phyloP scores from a whole-genome alignment of 2,329 filamentous ascomycete genomes.

The Fusarium beomiforme region DNA sequence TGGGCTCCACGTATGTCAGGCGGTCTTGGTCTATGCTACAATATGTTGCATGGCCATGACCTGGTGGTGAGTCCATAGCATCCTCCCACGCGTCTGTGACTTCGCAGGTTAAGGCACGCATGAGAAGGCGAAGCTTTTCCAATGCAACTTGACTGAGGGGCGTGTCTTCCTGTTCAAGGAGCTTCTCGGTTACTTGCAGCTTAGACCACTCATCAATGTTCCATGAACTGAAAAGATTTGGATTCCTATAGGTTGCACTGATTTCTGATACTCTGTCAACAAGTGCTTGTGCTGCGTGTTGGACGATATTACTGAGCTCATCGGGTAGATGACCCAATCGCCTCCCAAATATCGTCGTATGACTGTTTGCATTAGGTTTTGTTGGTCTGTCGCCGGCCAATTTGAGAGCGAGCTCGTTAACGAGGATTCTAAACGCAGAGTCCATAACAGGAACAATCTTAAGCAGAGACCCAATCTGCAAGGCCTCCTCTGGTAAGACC shows the following conservation, averaged over 20 bases:
- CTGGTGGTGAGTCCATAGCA: not conserved
- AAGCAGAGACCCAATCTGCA: constrained; percentile 65
- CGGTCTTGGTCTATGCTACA: constrained; percentile 48
- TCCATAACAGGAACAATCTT: constrained; percentile 55
- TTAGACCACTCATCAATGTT: constrained; percentile 49
- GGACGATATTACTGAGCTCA: constrained; percentile 64
- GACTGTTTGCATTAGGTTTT: not conserved
- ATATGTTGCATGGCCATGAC: not conserved
- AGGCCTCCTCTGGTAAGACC: constrained; percentile 68
- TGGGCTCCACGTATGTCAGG: constrained; percentile 49
- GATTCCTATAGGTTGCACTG: constrained; percentile 46
- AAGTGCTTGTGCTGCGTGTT: constrained; percentile 66
- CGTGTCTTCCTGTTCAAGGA: constrained; percentile 33
- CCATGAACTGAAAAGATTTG: constrained; percentile 40
- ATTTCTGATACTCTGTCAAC: constrained; percentile 55
- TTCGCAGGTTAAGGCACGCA: constrained; percentile 27
- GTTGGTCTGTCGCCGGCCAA: constrained; percentile 41
- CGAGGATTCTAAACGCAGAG: constrained; percentile 67
- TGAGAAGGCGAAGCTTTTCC: constrained; percentile 32
- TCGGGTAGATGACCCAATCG: constrained; percentile 60
- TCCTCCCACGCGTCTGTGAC: constrained; percentile 32
- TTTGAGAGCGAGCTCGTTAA: constrained; percentile 69
- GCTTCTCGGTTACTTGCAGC: constrained; percentile 39
- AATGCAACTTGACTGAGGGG: constrained; percentile 18
- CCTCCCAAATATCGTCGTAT: constrained; percentile 57